Conservation (phyloP, 1,284 basidiomycete species). For the Kwoniella shivajii region DNA sequence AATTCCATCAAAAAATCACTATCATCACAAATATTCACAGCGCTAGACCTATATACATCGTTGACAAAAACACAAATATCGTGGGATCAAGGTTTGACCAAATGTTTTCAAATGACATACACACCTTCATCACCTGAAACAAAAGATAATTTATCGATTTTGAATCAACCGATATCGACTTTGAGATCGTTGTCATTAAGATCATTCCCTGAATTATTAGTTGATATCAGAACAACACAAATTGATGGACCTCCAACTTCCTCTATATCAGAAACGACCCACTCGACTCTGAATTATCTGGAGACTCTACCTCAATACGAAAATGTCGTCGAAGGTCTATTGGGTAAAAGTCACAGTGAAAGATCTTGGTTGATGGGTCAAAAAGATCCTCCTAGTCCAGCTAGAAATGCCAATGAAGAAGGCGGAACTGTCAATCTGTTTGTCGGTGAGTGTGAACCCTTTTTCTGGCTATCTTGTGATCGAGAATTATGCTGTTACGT, state of each 20-base stretch:
- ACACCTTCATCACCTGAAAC: slow-evolving; percentile 14
- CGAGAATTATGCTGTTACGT: too few relatives aligned
- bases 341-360: slow-evolving; percentile 45
- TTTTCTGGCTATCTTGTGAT: too few relatives aligned
- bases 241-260: slow-evolving; percentile 21
- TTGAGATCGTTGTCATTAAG: slow-evolving; percentile 39
- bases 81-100: slow-evolving; percentile 37
- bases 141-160: slow-evolving; percentile 25
- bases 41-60: slow-evolving; percentile 47
- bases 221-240: slow-evolving; percentile 43
- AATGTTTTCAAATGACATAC: slow-evolving; percentile 31
- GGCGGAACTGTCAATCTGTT: slow-evolving; percentile 52
- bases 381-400: slow-evolving; percentile 40
- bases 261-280: slow-evolving; percentile 42
- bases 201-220: slow-evolving; percentile 52
- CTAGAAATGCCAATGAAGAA: slow-evolving; percentile 38
- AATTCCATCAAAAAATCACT: slow-evolving; percentile 45
- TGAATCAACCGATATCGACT: slow-evolving; percentile 26
- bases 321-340: slow-evolving; percentile 38
- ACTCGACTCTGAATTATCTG: slow-evolving; percentile 49
- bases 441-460: slow-evolving; percentile 37
- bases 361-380: slow-evolving; percentile 56
- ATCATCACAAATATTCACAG: slow-evolving; percentile 43
- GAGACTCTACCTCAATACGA: slow-evolving; percentile 47
- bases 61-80: slow-evolving; percentile 29